Evolutionary conservation across 202 grass and related monocot species (phyloP), one percentile per base, ranked within the genome.

Genomic region (Cymbopogon flexuosus): DNA sequence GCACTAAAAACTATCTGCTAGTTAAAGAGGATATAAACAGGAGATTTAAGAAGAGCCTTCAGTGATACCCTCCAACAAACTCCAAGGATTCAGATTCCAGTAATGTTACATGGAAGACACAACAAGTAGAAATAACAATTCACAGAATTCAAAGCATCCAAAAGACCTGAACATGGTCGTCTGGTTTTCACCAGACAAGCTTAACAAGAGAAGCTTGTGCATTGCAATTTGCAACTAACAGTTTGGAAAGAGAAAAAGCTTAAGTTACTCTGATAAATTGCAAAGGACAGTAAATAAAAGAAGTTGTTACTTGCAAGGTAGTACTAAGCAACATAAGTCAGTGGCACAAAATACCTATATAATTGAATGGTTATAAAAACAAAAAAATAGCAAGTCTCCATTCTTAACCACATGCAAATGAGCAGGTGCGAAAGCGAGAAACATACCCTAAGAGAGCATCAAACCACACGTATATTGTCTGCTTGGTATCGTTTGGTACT

Each of bases 391-490:
- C 54, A 82, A 77, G 24, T 23, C 46, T 47, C 34, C 49, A 57
- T 58, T 51, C 35, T 60, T 68, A 33, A 9, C 18, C 27, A 56
- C 16, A 80, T 66, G 40, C 60, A 70, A 80, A 85, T 59, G 33
- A 78, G 66, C 47, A 83, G 39, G 74, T 12, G 77, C 52, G 37
- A 31, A 85, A 83, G 6, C 21, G 21, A 86, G 34, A 78, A 86
- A 64, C 79, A 82, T 97, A 97, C 95, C 95, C 95, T 75, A 97
- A 88, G 54, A 97, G 84, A 62, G 95, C 95, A 83, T 94, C 95
- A 91, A 97, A 97, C 95, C 95, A 94, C 31, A 97, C 95, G 36
- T 94, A 94, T 73, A 94, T 88, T 85, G 95, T 97, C 87, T 97
- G 95, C 60, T 90, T 94, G 15, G 83, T 79, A 42, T 97, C 92